Base-by-base conservation (phyloP, 2,329 filamentous ascomycete genomes). In the Colletotrichum horii region DNA sequence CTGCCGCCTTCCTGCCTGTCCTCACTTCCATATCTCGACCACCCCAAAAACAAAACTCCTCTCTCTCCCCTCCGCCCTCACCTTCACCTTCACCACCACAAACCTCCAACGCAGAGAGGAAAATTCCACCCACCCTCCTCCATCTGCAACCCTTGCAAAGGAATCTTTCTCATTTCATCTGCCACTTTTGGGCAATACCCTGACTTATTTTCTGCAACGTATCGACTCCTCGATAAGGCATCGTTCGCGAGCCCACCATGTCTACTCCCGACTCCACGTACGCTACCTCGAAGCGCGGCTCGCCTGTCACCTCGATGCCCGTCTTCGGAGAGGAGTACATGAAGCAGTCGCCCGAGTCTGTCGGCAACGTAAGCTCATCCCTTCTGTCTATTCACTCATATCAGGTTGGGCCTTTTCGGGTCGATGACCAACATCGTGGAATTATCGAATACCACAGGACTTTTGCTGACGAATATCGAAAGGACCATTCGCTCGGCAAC, bases 271-370 rank as follows among this genome's bases (percentile, higher is more conserved):
- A 75, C 61, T 65, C 61, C 8, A 28, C 76, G 14, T 71, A 43
- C 43, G 28, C 11, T 32, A 71, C 65, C 15, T 70, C 74, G 55
- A 70, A 74, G 36, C 69, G 26, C 71, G 67, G 58, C 56, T 70
- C 76, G 22, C 64, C 79, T 30, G 56, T 76, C 16, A 70, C 76
- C 48, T 66, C 71, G 52, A 71, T 72, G 36, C 52, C 71, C 72
- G 64, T 72, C 34, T 79, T 69, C 26, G 38, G 80, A 38, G 79
- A 80, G 36, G 81, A 81, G 15, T 76, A 70, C 60, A 34, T 67
- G 34, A 79, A 77, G 56, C 26, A 58, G 56, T 67, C 66, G 6
- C 38, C 61, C 60, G 66, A 71, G n/a, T 60, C 34, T 43, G 26
- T 48, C 52, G 34, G 24, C 34, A 69, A 48, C 12, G 74, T 76